These are phyloP conservation scores for Eucalyptus sp. DNA, from an alignment of 345 rosid species.

Conservation along the genomic window DNA sequence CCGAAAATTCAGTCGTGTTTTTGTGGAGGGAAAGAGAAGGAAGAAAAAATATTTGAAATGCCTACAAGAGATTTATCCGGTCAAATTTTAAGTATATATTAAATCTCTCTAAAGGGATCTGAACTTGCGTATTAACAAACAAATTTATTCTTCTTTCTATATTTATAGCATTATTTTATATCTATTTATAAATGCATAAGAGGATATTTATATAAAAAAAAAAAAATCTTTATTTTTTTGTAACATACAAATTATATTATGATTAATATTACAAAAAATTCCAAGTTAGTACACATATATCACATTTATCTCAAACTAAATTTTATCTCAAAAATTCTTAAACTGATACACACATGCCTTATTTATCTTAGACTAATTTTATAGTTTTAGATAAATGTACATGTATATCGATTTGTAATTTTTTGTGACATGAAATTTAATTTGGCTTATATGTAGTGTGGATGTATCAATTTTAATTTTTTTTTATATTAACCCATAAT, in stretches of 20 bases:
- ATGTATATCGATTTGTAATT: no score
- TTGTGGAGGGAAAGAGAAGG: not conserved
- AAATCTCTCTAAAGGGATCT: not conserved
- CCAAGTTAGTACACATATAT: not conserved
- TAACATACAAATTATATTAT: not conserved
- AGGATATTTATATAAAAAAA: not conserved
- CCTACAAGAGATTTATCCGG: not conserved
- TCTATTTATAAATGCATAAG: not conserved
- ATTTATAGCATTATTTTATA: not conserved
- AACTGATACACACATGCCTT: rapidly evolving
- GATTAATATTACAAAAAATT: not conserved
- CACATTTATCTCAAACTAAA: not conserved
- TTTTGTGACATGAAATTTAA: not conserved
- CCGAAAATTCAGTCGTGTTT: not conserved
- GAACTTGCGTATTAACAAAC: not conserved
- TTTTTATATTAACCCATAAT: no score
- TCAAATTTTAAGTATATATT: not conserved
- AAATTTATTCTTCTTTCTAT: not conserved
- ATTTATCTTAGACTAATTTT: no score
- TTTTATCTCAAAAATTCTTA: not conserved
- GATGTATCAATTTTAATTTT: not conserved
- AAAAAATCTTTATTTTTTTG: not conserved
- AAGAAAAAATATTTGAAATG: not conserved
- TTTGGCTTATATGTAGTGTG: rapidly evolving
- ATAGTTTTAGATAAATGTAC: no score